phyloP scores from a whole-genome alignment of 106 monocot species.

The Apostasia shenzhenica region DNA sequence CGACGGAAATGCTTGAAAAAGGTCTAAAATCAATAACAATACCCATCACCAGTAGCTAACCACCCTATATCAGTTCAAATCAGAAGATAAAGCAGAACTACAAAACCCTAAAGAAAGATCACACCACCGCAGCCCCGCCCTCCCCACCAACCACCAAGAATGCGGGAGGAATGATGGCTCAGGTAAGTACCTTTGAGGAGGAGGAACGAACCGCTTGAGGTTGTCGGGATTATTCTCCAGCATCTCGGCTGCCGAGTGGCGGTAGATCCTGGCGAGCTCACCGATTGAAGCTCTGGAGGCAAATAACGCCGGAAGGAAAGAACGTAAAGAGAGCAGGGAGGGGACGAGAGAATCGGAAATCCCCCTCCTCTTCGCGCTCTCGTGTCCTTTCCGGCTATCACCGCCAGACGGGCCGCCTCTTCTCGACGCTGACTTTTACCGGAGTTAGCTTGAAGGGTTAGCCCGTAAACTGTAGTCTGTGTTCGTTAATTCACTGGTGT shows the following conservation, averaged over 20 bases:
- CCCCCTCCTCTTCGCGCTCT: neutral
- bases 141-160: neutral
- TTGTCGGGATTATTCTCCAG: constrained; percentile 29
- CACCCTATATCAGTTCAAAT: too few relatives aligned
- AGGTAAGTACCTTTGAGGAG: constrained; percentile 25
- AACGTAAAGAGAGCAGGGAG: constrained; percentile 1
- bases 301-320: neutral
- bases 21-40: neutral
- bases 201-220: constrained; percentile 37
- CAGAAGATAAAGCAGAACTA: neutral
- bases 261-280: neutral
- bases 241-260: constrained; percentile 14
- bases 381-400: neutral
- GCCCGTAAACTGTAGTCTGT: too few relatives aligned
- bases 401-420: too few relatives aligned
- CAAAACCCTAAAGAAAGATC: neutral
- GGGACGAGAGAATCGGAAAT: neutral
- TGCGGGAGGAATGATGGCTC: neutral
- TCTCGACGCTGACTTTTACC: too few relatives aligned
- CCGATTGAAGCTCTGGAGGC: neutral
- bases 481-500: too few relatives aligned
- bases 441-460: too few relatives aligned
- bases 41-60: too few relatives aligned
- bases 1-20: neutral
- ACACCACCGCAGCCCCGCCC: neutral